Evolutionary conservation across 768 basidiomycete species (phyloP).

Genomic region (Auricularia sp.): DNA sequence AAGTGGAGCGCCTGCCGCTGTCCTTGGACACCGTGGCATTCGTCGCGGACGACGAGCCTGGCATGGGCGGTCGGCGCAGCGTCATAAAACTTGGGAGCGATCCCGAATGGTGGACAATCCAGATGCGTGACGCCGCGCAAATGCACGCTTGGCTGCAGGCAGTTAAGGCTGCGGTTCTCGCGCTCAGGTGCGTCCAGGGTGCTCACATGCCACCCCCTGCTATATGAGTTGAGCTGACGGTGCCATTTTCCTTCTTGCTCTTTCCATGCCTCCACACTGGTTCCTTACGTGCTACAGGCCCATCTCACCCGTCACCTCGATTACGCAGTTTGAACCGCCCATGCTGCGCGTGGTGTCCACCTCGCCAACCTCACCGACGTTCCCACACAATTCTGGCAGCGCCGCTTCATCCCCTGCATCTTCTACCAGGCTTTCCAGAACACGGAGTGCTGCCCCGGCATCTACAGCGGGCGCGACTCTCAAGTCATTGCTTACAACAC

Average conservation of each 20-base stretch:
- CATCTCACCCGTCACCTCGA: not conserved
- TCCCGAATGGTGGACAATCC: not conserved
- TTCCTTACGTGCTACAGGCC: not conserved
- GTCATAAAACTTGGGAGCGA: not conserved
- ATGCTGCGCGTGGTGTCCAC: not conserved
- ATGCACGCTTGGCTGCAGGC: constrained; percentile 2
- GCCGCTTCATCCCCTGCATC: not conserved
- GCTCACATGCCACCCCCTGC: no score
- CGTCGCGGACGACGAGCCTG: constrained; percentile 2
- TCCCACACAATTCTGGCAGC: not conserved
- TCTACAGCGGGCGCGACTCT: not conserved
- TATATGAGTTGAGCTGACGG: no score
- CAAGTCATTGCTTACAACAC: not conserved
- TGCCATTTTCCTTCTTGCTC: no score
- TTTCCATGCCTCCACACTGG: not conserved
- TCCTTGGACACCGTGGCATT: not conserved
- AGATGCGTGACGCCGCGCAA: constrained; percentile 1
- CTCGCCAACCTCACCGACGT: not conserved
- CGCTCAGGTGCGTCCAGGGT: not conserved
- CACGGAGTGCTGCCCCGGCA: not conserved
- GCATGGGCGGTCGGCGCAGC: not conserved
- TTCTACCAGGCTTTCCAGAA: not conserved
- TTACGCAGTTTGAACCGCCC: not conserved
- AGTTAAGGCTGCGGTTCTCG: not conserved
- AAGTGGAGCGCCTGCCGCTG: not conserved